phyloP scores from a whole-genome alignment of 176 grass and related monocot species.

The Aegilops umbellulata region DNA sequence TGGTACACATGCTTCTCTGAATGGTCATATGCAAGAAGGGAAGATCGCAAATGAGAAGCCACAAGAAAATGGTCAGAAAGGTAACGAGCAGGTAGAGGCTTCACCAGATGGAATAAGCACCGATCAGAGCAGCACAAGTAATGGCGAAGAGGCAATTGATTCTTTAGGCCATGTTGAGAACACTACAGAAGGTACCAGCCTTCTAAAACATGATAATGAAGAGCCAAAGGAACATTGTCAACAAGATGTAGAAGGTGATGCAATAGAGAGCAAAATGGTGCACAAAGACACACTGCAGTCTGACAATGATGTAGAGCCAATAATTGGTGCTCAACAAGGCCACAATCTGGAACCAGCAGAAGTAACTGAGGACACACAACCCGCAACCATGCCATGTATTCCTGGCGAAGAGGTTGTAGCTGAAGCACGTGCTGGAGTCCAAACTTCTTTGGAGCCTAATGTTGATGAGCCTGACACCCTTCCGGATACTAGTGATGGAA shows the following conservation, averaged over 20 bases:
- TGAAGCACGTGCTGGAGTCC: slow-evolving; percentile 3
- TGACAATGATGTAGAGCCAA: slow-evolving; percentile 22
- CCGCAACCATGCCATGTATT: slow-evolving; percentile 2
- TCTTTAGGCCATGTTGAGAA: slow-evolving; percentile 27
- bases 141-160: slow-evolving; percentile 11
- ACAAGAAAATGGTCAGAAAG: slow-evolving; percentile 14
- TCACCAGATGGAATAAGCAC: slow-evolving; percentile 10
- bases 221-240: slow-evolving; percentile 8
- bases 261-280: slow-evolving; percentile 1
- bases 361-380: slow-evolving; percentile 17
- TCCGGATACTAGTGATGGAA: slow-evolving; percentile 25
- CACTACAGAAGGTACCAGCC: slow-evolving; percentile 24
- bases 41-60: slow-evolving; percentile 11
- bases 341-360: slow-evolving; percentile 34
- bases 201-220: slow-evolving; percentile 26
- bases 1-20: slow-evolving; percentile 25
- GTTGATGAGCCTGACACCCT: background rate
- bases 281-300: slow-evolving; percentile 13
- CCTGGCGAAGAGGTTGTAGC: slow-evolving; percentile 7
- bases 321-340: background rate
- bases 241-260: slow-evolving; percentile 18
- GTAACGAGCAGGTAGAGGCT: slow-evolving; percentile 7
- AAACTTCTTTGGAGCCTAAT: slow-evolving; percentile 7
- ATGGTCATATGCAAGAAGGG: slow-evolving; percentile 23
- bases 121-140: slow-evolving; percentile 10